phyloP scores from a whole-genome alignment of 148 eudicot species.

The Heliamphora exappendiculata region DNA sequence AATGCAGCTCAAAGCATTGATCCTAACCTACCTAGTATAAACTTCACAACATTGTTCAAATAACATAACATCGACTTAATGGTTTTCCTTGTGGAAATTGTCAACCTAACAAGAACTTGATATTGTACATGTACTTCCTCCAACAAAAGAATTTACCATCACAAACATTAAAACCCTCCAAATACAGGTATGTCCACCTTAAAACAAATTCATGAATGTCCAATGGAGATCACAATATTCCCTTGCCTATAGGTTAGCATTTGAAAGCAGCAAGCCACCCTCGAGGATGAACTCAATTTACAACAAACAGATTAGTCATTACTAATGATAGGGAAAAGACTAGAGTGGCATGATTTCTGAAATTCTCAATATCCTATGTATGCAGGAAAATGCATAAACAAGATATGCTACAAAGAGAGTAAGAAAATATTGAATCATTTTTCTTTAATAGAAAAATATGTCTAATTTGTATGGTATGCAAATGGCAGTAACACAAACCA shows the following conservation, averaged over 20 bases:
- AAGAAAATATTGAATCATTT: background rate
- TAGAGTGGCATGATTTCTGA: background rate
- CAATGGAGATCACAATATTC: no score
- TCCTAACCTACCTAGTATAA: no score
- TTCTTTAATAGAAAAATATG: background rate
- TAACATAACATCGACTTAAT: no score
- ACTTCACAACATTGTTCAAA: no score
- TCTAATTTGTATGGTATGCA: background rate
- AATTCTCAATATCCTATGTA: background rate
- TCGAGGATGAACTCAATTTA: background rate
- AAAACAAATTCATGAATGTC: background rate
- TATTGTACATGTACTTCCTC: no score
- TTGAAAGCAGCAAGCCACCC: background rate
- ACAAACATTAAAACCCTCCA: no score
- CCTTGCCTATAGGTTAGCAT: background rate
- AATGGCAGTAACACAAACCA: background rate
- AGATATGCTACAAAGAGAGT: background rate
- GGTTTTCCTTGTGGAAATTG: no score
- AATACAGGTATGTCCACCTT: no score
- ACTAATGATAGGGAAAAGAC: background rate
- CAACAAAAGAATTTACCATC: no score
- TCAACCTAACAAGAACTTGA: no score
- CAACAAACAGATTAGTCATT: background rate
- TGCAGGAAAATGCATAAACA: background rate
- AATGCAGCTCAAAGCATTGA: no score